phyloP scores from a whole-genome alignment of 139 green algal species.

The Spirogloea muscicola region DNA sequence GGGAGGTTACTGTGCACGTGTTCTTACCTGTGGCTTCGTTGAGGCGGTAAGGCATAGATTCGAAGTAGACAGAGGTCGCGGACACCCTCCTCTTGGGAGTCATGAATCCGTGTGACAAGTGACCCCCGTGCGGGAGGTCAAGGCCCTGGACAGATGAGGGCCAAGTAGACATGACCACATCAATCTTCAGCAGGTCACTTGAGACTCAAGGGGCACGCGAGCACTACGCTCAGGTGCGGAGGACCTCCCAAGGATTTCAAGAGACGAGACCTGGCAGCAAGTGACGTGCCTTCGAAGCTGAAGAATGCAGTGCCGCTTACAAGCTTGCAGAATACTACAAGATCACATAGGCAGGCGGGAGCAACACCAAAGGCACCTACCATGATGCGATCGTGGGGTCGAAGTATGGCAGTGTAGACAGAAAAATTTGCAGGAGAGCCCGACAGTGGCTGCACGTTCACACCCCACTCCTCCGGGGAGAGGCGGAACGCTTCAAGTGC shows the following conservation, averaged over 20 bases:
- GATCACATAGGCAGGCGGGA: too few species aligned
- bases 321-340: too few species aligned
- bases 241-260: too few species aligned
- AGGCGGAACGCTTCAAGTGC: constrained; percentile 78
- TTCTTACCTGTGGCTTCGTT: constrained; percentile 83
- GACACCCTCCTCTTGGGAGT: constrained; percentile 83
- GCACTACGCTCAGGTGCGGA: too few species aligned
- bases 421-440: constrained; percentile 80
- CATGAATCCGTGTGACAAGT: constrained; percentile 91
- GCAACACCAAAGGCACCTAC: too few species aligned
- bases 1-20: too few species aligned
- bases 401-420: constrained; percentile 81
- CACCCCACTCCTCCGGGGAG: constrained; percentile 79
- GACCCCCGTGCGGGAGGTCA: constrained; percentile 71
- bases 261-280: too few species aligned
- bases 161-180: too few species aligned
- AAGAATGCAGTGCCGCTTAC: too few species aligned
- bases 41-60: constrained; percentile 94
- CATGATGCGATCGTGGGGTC: constrained; percentile 96
- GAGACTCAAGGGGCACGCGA: too few species aligned
- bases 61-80: constrained; percentile 90
- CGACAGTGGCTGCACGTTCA: constrained; percentile 81
- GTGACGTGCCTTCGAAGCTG: too few species aligned
- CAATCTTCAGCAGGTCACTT: too few species aligned
- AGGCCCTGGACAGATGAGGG: constrained; percentile 26